phyloP scores from a whole-genome alignment of 2,329 filamentous ascomycete species.

The Ceratocystiopsis brevicomis region DNA sequence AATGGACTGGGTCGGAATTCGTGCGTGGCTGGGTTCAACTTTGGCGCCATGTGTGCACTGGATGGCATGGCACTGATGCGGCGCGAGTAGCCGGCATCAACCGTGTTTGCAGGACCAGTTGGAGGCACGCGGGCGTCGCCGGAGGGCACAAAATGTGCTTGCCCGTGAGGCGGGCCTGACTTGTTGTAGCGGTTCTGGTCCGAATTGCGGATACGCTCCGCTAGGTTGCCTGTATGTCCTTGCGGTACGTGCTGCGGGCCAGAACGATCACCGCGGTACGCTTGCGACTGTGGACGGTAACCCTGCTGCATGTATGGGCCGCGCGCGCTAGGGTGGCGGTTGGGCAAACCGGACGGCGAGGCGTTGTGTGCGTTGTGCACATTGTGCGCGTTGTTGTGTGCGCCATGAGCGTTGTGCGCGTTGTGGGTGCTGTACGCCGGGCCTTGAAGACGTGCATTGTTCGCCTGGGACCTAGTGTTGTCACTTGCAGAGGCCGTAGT shows the following conservation, averaged over 20 bases:
- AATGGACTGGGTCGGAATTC: slow-evolving; percentile 79
- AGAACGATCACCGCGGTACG: slow-evolving; percentile 29
- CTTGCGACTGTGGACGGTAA: slow-evolving; percentile 27
- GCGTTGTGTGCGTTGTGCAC: slow-evolving; percentile 9
- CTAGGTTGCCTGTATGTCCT: slow-evolving; percentile 25
- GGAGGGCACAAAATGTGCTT: slow-evolving; percentile 27
- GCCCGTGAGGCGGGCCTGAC: slow-evolving; percentile 15
- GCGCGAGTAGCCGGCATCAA: slow-evolving; percentile 33
- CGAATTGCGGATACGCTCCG: slow-evolving; percentile 30
- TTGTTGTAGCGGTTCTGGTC: slow-evolving; percentile 21
- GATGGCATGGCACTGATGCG: slow-evolving; percentile 30
- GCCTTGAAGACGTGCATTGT: slow-evolving; percentile 4
- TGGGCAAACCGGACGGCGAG: slow-evolving; percentile 15
- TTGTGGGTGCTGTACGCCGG: background rate
- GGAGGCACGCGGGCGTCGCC: slow-evolving; percentile 54
- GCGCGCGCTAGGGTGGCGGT: slow-evolving; percentile 29
- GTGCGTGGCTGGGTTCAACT: slow-evolving; percentile 45
- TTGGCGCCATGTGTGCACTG: slow-evolving; percentile 28
- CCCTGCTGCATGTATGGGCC: slow-evolving; percentile 27
- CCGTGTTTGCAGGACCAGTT: slow-evolving; percentile 47
- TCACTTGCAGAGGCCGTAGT: slow-evolving; percentile 9
- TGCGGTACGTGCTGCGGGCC: slow-evolving; percentile 23
- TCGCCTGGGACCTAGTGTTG: background rate
- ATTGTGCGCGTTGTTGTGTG: too few species aligned
- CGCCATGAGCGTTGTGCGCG: too few species aligned